Evolutionary conservation across 2,329 filamentous ascomycete genomes (phyloP).

Genomic region (Zymoseptoria ardabiliae): DNA sequence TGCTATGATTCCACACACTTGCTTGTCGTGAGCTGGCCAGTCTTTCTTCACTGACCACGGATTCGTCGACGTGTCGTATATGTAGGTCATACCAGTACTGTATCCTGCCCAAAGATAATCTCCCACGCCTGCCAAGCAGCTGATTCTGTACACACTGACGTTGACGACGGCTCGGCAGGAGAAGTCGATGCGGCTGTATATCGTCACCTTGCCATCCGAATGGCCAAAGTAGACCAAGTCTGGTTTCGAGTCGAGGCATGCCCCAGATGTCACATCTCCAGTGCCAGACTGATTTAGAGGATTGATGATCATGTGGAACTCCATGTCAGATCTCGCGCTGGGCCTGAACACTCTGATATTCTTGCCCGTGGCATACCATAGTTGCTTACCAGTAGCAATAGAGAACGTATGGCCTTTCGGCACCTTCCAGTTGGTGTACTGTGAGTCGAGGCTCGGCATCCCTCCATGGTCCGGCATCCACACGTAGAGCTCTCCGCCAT

Average conservation of each 20-base stretch:
- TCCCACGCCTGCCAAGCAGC: slow-evolving; percentile 72
- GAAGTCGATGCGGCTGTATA: slow-evolving; percentile 77
- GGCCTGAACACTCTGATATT: slow-evolving; percentile 80
- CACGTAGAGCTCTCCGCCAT: slow-evolving; percentile 75
- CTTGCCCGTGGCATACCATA: slow-evolving; percentile 86
- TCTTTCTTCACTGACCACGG: slow-evolving; percentile 92
- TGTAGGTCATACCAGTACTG: slow-evolving; percentile 86
- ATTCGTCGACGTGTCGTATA: slow-evolving; percentile 76
- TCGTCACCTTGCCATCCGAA: slow-evolving; percentile 83
- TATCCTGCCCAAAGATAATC: slow-evolving; percentile 86
- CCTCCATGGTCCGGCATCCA: slow-evolving; percentile 73
- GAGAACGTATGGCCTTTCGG: slow-evolving; percentile 81
- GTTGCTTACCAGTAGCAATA: slow-evolving; percentile 70
- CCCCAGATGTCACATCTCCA: slow-evolving; percentile 81
- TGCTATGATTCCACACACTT: slow-evolving; percentile 67
- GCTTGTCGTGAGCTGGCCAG: slow-evolving; percentile 80
- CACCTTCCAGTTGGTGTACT: slow-evolving; percentile 69
- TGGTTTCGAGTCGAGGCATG: slow-evolving; percentile 64
- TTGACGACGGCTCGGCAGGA: slow-evolving; percentile 72
- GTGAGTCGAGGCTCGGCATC: slow-evolving; percentile 65
- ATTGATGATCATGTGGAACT: slow-evolving; percentile 67
- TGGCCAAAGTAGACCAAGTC: slow-evolving; percentile 86
- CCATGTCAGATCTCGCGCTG: slow-evolving; percentile 56
- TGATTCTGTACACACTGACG: slow-evolving; percentile 93
- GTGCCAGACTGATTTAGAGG: slow-evolving; percentile 65